These are phyloP conservation scores for Corylus avellana DNA, from an alignment of 306 rosid species.

Conservation along the genomic window DNA sequence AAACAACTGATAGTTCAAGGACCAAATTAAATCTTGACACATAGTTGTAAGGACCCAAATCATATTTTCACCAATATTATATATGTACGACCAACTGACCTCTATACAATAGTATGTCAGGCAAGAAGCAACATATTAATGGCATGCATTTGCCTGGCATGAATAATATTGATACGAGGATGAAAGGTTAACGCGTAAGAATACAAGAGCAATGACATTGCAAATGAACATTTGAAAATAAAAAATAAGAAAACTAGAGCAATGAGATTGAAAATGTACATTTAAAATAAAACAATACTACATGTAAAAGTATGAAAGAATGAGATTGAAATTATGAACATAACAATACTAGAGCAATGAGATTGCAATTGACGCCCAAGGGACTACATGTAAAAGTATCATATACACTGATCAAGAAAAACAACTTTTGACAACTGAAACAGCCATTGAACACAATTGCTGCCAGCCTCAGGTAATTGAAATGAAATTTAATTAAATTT, in stretches of 20 bases:
- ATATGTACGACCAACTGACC: not conserved
- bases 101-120: not conserved
- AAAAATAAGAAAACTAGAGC: not conserved
- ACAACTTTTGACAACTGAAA: too few species aligned
- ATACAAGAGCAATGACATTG: not conserved
- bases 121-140: not conserved
- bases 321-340: too few species aligned
- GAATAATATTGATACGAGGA: not conserved
- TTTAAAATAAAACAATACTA: too few species aligned
- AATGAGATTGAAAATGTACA: not conserved
- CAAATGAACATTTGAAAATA: too few species aligned
- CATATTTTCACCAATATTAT: not conserved
- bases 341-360: too few species aligned
- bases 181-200: not conserved
- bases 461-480: not conserved
- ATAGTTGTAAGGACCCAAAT: not conserved
- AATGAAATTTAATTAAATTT: too few species aligned
- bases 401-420: too few species aligned
- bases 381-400: too few species aligned
- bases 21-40: not conserved
- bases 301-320: too few species aligned
- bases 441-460: too few species aligned
- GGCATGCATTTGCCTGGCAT: not conserved
- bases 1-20: not conserved
- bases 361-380: too few species aligned